Evolutionary conservation across 2,329 filamentous ascomycete species (phyloP).

Genomic region (Diaporthe helianthi): DNA sequence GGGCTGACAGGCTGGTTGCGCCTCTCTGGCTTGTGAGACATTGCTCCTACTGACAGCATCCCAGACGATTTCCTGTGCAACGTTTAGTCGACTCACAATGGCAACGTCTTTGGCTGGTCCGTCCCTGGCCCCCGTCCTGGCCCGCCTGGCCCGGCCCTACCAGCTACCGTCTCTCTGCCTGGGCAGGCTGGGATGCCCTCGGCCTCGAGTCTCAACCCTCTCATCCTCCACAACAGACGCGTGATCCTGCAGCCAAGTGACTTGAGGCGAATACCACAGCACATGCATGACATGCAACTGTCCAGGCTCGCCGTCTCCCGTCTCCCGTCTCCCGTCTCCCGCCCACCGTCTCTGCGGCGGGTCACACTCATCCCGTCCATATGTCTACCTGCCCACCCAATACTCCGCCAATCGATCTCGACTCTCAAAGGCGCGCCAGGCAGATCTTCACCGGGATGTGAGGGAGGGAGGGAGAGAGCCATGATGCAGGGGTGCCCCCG

Average conservation of each 20-base stretch:
- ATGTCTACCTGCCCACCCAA: background rate
- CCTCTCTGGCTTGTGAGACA: constrained; percentile 24
- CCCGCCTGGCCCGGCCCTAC: constrained; percentile 4
- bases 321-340: background rate
- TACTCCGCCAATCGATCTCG: background rate
- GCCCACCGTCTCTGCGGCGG: background rate
- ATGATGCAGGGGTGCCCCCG: background rate
- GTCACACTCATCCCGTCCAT: background rate
- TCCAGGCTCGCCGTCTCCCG: background rate
- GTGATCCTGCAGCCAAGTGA: constrained; percentile 4
- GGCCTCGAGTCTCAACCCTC: background rate
- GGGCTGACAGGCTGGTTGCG: background rate
- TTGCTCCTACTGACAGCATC: constrained; percentile 15
- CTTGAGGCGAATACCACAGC: constrained; percentile 1
- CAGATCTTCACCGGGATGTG: constrained; percentile 19
- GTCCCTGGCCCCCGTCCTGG: constrained; percentile 1
- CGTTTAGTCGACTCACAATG: constrained; percentile 13
- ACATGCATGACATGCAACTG: background rate
- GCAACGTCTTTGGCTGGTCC: constrained; percentile 6
- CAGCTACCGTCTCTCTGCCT: background rate
- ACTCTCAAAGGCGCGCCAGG: background rate
- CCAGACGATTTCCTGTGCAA: constrained; percentile 21
- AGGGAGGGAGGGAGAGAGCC: background rate
- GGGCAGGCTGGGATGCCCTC: too few relatives aligned
- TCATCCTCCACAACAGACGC: background rate